Base-by-base conservation (phyloP, 2,329 filamentous ascomycete species). In the Celoporthe dispersa region DNA sequence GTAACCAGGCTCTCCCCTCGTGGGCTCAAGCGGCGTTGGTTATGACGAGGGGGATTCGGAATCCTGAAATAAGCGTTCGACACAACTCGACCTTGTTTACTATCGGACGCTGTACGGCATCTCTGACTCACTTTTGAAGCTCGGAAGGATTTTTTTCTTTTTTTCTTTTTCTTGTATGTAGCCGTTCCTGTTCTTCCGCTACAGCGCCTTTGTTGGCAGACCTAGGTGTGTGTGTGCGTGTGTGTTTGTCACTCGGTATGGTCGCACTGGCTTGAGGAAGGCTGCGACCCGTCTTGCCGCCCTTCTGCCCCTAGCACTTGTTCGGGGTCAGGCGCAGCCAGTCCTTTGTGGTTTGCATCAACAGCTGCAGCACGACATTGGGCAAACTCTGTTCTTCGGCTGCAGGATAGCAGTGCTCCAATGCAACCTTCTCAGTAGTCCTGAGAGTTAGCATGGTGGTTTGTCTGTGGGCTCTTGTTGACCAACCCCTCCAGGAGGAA, bases 41-140 rank as follows among this genome's bases (percentile, higher is more conserved):
- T 87, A 89, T 81, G 83, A 85, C 83, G 84, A 84, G 86, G 82
- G 44, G 82, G 85, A 84, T 83, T 12, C 83, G 89, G 88, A 84
- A 92, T 89, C 86, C 88, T 99, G 96, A 98, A 90, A 94, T 94
- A 88, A 91, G 96, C 94, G 96, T 98, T 92, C 94, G 95, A 93
- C 96, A 98, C 95, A 97, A 60, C 87, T 83, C 81, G 87, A 90
- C 92, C 95, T 98, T 98, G 94, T 98, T 93, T 88, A 84, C 85
- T 84, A 87, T 93, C 94, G 95, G 90, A 97, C 95, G 96, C 94
- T 89, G 93, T 91, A 92, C 91, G 92, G 94, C 91, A 97, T 92
- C 93, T 98, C 95, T 98, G 95, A 98, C 81, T 82, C 75, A 72
- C 31, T 73, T 83, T 82, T 84, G 76, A 77, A 77, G 57, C 74